Conservation (phyloP, 768 basidiomycete genomes). For the Lanmaoa rubissima region DNA sequence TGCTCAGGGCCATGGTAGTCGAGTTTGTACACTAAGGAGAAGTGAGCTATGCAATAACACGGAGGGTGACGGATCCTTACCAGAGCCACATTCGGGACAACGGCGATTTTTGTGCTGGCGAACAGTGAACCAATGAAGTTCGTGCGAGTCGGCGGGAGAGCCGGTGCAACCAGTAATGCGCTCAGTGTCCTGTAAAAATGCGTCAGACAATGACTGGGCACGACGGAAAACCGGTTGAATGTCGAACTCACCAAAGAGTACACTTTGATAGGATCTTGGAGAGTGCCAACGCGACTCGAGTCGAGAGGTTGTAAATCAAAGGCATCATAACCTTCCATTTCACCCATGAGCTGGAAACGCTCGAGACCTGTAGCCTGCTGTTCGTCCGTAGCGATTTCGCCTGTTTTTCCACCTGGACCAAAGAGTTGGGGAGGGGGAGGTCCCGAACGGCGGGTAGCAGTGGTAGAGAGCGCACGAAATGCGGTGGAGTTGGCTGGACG, state of each 20-base stretch:
- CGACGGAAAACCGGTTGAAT: background rate
- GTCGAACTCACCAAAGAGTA: slow-evolving; percentile 69
- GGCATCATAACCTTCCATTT: slow-evolving; percentile 82
- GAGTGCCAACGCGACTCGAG: slow-evolving; percentile 82
- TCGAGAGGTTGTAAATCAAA: slow-evolving; percentile 89
- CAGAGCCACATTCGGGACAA: slow-evolving; percentile 93
- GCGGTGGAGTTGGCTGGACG: slow-evolving; percentile 27
- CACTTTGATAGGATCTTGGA: slow-evolving; percentile 83
- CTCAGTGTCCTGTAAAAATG: slow-evolving; percentile 58
- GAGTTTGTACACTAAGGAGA: slow-evolving; percentile 61
- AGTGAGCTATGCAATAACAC: slow-evolving; percentile 3
- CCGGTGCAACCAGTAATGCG: slow-evolving; percentile 95
- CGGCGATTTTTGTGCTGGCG: slow-evolving; percentile 66
- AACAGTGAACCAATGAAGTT: slow-evolving; percentile 81
- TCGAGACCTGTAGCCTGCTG: slow-evolving; percentile 96
- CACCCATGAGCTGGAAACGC: slow-evolving; percentile 89
- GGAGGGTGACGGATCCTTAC: slow-evolving; percentile 43
- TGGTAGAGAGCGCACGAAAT: slow-evolving; percentile 59
- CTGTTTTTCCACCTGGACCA: slow-evolving; percentile 69
- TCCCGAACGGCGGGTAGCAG: slow-evolving; percentile 53
- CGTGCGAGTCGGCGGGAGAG: slow-evolving; percentile 92
- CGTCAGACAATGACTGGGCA: background rate
- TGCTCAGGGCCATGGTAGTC: slow-evolving; percentile 66
- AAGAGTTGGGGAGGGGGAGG: slow-evolving; percentile 63
- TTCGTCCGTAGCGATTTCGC: slow-evolving; percentile 78